Evolutionary conservation across 2,329 filamentous ascomycete genomes (phyloP).

Genomic region (Karstenula rhodostoma): DNA sequence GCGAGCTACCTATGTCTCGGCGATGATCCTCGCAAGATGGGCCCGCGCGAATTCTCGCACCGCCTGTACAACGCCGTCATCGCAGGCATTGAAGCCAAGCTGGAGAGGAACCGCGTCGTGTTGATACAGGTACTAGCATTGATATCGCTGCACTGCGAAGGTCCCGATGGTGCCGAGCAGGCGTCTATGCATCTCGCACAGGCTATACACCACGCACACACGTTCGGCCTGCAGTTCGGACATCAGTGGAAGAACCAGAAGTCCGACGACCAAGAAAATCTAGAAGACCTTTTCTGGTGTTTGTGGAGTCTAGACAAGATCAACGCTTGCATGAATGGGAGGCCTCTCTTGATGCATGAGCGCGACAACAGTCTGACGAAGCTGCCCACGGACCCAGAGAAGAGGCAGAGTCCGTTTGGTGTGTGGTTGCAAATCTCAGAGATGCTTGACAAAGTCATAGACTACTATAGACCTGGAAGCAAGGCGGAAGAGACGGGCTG

Average conservation of each 20-base stretch:
- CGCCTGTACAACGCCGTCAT: conserved; percentile 54
- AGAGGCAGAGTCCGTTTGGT: conserved; percentile 57
- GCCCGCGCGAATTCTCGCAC: conserved; percentile 55
- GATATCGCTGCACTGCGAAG: conserved; percentile 58
- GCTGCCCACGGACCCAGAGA: conserved; percentile 52
- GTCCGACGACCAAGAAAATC: conserved; percentile 48
- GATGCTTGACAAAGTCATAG: conserved; percentile 57
- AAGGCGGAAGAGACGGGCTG: conserved; percentile 54
- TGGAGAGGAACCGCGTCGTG: conserved; percentile 56
- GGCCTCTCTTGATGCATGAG: conserved; percentile 58
- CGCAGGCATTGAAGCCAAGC: conserved; percentile 51
- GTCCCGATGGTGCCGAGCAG: conserved; percentile 57
- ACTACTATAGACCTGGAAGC: conserved; percentile 56
- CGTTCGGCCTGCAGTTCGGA: conserved; percentile 57
- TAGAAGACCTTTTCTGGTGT: conserved; percentile 59
- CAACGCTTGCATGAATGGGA: conserved; percentile 57
- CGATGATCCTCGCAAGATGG: conserved; percentile 43
- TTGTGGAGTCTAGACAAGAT: conserved; percentile 59
- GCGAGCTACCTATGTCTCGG: conserved; percentile 50
- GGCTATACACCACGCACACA: conserved; percentile 60
- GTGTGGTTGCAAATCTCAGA: conserved; percentile 56
- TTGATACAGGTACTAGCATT: conserved; percentile 58
- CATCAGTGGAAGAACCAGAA: conserved; percentile 51
- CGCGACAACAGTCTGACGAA: conserved; percentile 56
- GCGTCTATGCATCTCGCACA: conserved; percentile 57